phyloP scores from a whole-genome alignment of 1,284 basidiomycete species.

The Pseudozyma tsukubaensis region DNA sequence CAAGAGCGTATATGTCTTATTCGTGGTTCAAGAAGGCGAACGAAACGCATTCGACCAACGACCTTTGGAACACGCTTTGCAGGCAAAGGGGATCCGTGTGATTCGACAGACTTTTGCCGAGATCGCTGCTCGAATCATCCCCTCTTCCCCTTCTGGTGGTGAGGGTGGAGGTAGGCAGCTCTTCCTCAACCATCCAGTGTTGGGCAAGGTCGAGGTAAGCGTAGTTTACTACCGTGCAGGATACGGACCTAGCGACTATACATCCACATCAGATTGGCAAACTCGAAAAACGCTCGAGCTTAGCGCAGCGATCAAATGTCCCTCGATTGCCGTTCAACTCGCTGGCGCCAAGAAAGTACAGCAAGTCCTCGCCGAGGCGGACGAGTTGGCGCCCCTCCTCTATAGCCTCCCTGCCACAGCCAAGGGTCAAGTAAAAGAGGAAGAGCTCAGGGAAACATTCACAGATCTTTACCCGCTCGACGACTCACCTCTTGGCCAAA shows the following conservation, averaged over 20 bases:
- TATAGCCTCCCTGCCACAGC: neutral
- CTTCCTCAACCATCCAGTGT: slow-evolving; percentile 22
- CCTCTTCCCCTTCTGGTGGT: neutral
- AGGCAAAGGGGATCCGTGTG: slow-evolving; percentile 71
- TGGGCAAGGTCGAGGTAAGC: slow-evolving; percentile 75
- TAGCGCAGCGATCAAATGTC: slow-evolving; percentile 90
- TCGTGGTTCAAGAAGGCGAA: slow-evolving; percentile 88
- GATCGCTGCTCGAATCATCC: slow-evolving; percentile 26
- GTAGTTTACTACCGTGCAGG: slow-evolving; percentile 88
- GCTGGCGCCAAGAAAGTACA: slow-evolving; percentile 97
- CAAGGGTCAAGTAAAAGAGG: neutral
- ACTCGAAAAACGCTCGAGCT: slow-evolving; percentile 82
- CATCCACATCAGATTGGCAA: slow-evolving; percentile 75
- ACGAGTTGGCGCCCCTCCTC: slow-evolving; percentile 79
- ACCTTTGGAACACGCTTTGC: slow-evolving; percentile 85
- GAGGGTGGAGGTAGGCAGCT: neutral
- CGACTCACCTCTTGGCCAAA: slow-evolving; percentile 69
- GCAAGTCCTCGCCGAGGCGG: slow-evolving; percentile 82
- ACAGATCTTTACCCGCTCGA: slow-evolving; percentile 69
- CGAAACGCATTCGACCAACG: slow-evolving; percentile 97
- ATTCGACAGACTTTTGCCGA: slow-evolving; percentile 54
- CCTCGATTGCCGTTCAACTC: slow-evolving; percentile 87
- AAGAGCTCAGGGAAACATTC: slow-evolving; percentile 39
- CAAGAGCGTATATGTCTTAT: slow-evolving; percentile 74
- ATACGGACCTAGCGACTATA: slow-evolving; percentile 87